Evolutionary conservation across 495 filamentous ascomycete genomes (phyloP).

Genomic region (Hypoxylon crocopeplum): DNA sequence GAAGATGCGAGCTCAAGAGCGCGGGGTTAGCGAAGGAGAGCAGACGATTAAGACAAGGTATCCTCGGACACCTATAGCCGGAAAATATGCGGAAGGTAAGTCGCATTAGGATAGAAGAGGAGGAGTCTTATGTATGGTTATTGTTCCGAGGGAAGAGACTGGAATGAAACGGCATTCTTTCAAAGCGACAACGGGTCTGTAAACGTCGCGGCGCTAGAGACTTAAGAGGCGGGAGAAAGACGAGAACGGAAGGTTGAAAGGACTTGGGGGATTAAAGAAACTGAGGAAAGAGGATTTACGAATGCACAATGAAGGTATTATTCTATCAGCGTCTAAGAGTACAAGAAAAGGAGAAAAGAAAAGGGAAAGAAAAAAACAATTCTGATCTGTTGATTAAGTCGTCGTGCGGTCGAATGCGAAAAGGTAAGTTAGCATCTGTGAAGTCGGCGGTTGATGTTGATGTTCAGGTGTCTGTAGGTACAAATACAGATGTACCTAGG

Average conservation of each 20-base stretch:
- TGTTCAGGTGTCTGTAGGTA: no score
- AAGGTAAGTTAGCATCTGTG: slow-evolving; percentile 14
- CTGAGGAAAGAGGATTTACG: slow-evolving; percentile 8
- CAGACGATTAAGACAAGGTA: not conserved
- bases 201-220: slow-evolving; percentile 21
- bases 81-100: not conserved
- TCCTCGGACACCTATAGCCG: no score
- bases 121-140: slow-evolving; percentile 33
- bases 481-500: no score
- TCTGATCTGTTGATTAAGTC: not conserved
- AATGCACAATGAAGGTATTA: not conserved
- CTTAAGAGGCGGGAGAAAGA: slow-evolving; percentile 15
- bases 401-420: not conserved
- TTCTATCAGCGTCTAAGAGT: slow-evolving; percentile 4
- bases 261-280: slow-evolving; percentile 14
- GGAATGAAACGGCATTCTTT: slow-evolving; percentile 41
- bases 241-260: slow-evolving; percentile 40
- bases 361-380: not conserved
- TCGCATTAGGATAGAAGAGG: not conserved
- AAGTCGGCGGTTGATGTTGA: not conserved
- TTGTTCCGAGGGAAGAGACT: slow-evolving; percentile 21
- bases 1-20: not conserved
- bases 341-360: no score
- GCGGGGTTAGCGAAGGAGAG: not conserved
- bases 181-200: slow-evolving; percentile 10